Evolutionary conservation across 164 flowering plant species (phyloP), one percentile per base, ranked within the genome.

Genomic region (Magnolia officinalis): DNA sequence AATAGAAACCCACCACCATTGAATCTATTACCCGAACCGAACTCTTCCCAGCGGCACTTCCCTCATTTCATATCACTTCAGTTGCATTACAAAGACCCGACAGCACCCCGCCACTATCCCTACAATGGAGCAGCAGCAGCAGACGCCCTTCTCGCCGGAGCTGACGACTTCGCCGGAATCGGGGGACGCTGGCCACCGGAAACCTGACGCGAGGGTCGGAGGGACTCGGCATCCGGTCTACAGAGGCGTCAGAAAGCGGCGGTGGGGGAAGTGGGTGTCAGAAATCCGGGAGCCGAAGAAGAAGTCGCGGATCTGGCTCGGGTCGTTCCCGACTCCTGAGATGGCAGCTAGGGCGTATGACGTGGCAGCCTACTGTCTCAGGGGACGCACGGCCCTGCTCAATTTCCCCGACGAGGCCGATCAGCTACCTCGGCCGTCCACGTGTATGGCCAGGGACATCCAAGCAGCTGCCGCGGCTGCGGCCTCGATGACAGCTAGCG

Each of bases 221-320:
- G 80, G 85, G 66, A 86, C 87, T 0, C 82, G 89, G 18, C 95
- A 88, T 73, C 91, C 93, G 2, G 83, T 82, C 13, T 91, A 86
- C 80, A 78, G 88, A 8, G 95, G 95, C 3, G 91, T 91, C 18
- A 82, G 95, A 9, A 91, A 86, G 78, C 83, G 95, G 52, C 84
- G 90, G 58, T 91, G 95, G 95, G 95, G 95, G 0, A 87, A 86
- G 80, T 91, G 95, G 95, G 95, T 91, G 73, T 89, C 92, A 5
- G 95, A 91, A 72, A 89, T 91, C 72, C 80, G 95, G 70, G 95
- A 91, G 75, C 93, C 95, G 23, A 79, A 83, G 24, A 91, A 91
- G 82, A 91, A 91, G 75, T 81, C 87, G 4, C 84, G 95, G 64
- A 91, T 91, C 74, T 91, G 95, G 93, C 85, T 91, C 11, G 95